Conservation (phyloP, 116 monocot species). For the Dioscorea cayenensis region DNA sequence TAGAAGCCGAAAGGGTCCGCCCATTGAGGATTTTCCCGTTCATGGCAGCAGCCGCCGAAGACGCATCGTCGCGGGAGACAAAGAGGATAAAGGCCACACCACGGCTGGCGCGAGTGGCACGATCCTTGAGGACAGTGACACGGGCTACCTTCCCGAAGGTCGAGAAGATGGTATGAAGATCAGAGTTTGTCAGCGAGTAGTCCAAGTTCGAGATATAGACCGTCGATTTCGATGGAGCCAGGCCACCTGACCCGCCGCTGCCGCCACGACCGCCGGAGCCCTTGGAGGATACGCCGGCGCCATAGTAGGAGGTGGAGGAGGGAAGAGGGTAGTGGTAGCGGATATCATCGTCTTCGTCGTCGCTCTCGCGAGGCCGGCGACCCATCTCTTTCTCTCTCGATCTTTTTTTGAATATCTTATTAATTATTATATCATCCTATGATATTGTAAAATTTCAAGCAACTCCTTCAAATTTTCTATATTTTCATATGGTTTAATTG, state of each 20-base stretch:
- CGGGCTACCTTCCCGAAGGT: conserved; percentile 94
- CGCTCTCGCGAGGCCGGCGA: conserved; percentile 1
- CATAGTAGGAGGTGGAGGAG: conserved; percentile 11
- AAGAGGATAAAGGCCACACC: conserved; percentile 98
- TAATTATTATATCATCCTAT: too few species aligned
- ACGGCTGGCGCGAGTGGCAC: conserved; percentile 49
- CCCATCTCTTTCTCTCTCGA: conserved; percentile 11
- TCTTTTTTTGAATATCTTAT: too few species aligned
- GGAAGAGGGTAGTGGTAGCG: conserved; percentile 75
- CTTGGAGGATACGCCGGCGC: background rate
- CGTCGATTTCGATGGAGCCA: conserved; percentile 95
- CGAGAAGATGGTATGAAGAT: conserved; percentile 96
- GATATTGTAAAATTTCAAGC: too few species aligned
- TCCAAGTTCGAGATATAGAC: conserved; percentile 91
- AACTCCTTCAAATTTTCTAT: too few species aligned
- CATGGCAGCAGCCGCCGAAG: conserved; percentile 49
- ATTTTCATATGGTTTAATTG: too few species aligned
- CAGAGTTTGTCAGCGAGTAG: conserved; percentile 92
- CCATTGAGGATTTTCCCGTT: conserved; percentile 85
- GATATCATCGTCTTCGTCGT: conserved; percentile 69
- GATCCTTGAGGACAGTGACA: conserved; percentile 90
- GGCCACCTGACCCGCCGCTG: conserved; percentile 70
- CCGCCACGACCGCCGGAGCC: too few species aligned
- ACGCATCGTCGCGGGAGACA: conserved; percentile 77
- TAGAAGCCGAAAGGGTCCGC: conserved; percentile 62